phyloP scores from a whole-genome alignment of 139 green algal species.

The Micractinium conductrix region DNA sequence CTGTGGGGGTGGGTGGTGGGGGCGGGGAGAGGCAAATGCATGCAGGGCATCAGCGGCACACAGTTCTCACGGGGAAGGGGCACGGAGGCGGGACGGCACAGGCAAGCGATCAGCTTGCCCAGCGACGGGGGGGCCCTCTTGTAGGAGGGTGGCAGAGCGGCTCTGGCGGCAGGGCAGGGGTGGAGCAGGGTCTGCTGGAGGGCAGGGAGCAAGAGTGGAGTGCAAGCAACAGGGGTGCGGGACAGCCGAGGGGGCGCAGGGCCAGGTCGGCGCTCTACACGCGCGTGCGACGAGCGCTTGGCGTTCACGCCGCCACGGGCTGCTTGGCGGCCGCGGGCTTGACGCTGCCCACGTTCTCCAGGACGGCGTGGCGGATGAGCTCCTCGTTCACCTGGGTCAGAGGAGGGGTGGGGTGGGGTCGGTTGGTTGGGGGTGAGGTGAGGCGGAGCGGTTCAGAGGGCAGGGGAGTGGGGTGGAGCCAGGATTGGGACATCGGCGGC shows the following conservation, averaged over 20 bases:
- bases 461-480: neutral
- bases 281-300: neutral
- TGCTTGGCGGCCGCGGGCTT: slow-evolving; percentile 48
- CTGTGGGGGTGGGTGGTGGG: neutral
- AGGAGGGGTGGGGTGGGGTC: neutral
- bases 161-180: neutral
- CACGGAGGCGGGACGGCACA: no score
- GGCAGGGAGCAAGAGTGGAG: neutral
- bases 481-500: neutral
- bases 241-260: neutral
- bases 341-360: slow-evolving; percentile 12
- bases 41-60: neutral
- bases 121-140: no score
- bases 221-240: no score
- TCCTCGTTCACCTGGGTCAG: slow-evolving; percentile 36
- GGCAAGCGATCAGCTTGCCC: no score
- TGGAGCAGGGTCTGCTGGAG: no score
- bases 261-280: no score
- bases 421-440: neutral
- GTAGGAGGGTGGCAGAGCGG: no score
- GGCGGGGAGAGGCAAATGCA: neutral
- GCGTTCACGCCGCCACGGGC: slow-evolving; percentile 44
- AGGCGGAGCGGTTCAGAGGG: neutral
- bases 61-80: no score
- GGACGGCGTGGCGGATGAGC: slow-evolving; percentile 46